Conservation (phyloP, 2,329 filamentous ascomycete species). For the Cladosporium sp. region DNA sequence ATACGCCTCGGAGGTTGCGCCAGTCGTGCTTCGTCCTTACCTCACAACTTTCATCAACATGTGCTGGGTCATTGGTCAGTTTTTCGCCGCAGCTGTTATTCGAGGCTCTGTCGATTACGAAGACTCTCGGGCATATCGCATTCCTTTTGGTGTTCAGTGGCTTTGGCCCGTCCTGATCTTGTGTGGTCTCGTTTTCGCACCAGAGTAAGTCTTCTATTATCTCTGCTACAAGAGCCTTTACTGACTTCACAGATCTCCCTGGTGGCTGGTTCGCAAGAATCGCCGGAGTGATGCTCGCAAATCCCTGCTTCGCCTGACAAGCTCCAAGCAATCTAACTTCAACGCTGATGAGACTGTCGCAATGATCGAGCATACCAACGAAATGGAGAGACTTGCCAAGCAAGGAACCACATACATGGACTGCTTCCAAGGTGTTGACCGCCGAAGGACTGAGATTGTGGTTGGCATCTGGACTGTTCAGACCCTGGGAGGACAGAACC, state of each 20-base stretch:
- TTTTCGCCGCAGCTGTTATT: constrained; percentile 40
- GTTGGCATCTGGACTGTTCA: constrained; percentile 46
- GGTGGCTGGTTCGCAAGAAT: constrained; percentile 30
- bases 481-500: constrained; percentile 20
- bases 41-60: constrained; percentile 31
- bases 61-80: constrained; percentile 41
- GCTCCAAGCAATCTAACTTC: constrained; percentile 21
- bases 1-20: constrained; percentile 38
- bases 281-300: constrained; percentile 16
- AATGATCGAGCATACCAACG: constrained; percentile 81
- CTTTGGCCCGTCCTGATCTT: constrained; percentile 31
- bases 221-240: not conserved
- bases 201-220: constrained; percentile 17
- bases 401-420: constrained; percentile 23
- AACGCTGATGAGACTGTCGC: constrained; percentile 77
- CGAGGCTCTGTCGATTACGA: constrained; percentile 28
- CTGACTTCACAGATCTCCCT: constrained; percentile 12
- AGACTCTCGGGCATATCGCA: constrained; percentile 30
- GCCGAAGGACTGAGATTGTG: constrained; percentile 42
- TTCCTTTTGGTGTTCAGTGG: constrained; percentile 38
- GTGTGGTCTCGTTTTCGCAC: constrained; percentile 32
- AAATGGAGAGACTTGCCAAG: constrained; percentile 13
- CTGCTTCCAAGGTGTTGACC: constrained; percentile 33
- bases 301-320: constrained; percentile 16
- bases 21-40: constrained; percentile 26